Percentiles rank a stretch among this genome's conserved stretches.
These are phyloP conservation scores for Pyrenophora graminea DNA, from an alignment of 2,329 filamentous ascomycete genomes.

Conservation along the genomic window DNA sequence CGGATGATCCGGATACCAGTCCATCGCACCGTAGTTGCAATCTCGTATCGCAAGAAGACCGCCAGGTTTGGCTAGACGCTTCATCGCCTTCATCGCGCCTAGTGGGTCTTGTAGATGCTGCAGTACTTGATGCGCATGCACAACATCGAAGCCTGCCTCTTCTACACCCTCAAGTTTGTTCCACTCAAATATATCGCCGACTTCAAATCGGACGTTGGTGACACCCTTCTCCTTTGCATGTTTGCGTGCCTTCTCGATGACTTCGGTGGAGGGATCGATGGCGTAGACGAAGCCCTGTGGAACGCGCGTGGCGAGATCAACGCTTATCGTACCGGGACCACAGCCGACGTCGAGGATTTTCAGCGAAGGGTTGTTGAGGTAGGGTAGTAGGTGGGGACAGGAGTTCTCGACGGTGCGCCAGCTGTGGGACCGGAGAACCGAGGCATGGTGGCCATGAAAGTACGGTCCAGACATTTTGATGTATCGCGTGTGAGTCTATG, in stretches of 20 bases:
- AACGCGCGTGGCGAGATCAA: conserved; percentile 49
- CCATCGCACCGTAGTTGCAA: conserved; percentile 41
- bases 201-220: conserved; percentile 47
- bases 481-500: background rate
- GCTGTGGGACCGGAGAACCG: conserved; percentile 50
- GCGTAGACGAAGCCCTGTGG: conserved; percentile 52
- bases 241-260: conserved; percentile 48
- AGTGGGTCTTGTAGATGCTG: conserved; percentile 60
- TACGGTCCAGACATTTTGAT: conserved; percentile 35
- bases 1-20: conserved; percentile 46
- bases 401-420: conserved; percentile 53
- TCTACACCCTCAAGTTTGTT: conserved; percentile 48
- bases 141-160: conserved; percentile 59
- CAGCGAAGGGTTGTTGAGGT: conserved; percentile 35
- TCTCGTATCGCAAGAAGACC: conserved; percentile 58
- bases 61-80: conserved; percentile 56
- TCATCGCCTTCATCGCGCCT: conserved; percentile 58
- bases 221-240: conserved; percentile 44
- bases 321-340: conserved; percentile 55
- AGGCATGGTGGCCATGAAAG: conserved; percentile 48
- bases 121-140: conserved; percentile 63
- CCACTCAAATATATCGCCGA: conserved; percentile 50
- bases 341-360: conserved; percentile 54
- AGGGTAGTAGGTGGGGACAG: conserved; percentile 45
- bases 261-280: conserved; percentile 51